Conservation (phyloP, 2,329 filamentous ascomycete genomes). For the Alternaria atra region DNA sequence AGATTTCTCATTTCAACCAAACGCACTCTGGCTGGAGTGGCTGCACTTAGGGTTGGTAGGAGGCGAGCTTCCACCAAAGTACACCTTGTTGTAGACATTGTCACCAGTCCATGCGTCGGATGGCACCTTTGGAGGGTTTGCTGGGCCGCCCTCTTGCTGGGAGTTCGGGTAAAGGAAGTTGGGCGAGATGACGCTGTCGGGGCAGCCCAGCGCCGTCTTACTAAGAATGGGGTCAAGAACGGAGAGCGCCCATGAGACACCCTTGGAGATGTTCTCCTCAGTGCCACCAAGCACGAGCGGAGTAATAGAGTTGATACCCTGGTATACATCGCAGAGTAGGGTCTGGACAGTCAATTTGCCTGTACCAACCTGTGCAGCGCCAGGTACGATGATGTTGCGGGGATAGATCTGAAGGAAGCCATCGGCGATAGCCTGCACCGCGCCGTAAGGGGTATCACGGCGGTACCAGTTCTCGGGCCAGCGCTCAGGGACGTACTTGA, state of each 20-base stretch:
- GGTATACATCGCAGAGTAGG: constrained; percentile 48
- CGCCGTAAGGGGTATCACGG: constrained; percentile 56
- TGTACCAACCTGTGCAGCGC: constrained; percentile 41
- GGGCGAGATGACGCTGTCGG: constrained; percentile 32
- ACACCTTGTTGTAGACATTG: constrained; percentile 50
- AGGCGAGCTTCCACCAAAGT: constrained; percentile 32
- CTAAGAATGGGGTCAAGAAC: constrained; percentile 43
- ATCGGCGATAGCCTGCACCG: constrained; percentile 49
- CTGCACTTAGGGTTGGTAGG: constrained; percentile 32
- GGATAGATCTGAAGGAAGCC: constrained; percentile 47
- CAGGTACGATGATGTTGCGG: constrained; percentile 43
- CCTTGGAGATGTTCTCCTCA: constrained; percentile 28
- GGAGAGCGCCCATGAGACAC: constrained; percentile 39
- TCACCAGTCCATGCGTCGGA: constrained; percentile 41
- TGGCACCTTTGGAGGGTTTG: constrained; percentile 32
- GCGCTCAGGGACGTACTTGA: constrained; percentile 59
- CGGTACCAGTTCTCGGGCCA: constrained; percentile 65
- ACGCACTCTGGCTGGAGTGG: background rate
- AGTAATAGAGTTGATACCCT: constrained; percentile 49
- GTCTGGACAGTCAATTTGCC: constrained; percentile 43
- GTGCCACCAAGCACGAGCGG: constrained; percentile 42
- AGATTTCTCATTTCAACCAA: background rate
- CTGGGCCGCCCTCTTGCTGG: constrained; percentile 39
- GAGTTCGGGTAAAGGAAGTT: constrained; percentile 45
- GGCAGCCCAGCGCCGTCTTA: constrained; percentile 47